Evolutionary conservation across 176 grass and related monocot genomes (phyloP).

Genomic region (Paspalum notatum): DNA sequence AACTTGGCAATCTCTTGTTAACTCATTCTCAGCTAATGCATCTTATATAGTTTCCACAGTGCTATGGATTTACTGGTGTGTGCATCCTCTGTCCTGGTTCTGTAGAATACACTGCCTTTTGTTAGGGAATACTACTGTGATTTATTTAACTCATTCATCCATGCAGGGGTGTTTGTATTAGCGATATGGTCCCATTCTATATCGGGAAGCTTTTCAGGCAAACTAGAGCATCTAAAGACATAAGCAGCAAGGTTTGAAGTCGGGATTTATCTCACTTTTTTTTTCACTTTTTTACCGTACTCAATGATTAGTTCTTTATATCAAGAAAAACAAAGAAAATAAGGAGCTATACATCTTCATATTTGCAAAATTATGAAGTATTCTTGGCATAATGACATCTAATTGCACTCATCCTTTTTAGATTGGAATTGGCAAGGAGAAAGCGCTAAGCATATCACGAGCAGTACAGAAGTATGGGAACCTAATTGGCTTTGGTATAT

Average conservation of each 20-base stretch:
- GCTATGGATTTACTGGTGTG: slow-evolving; percentile 92
- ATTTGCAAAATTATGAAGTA: slow-evolving; percentile 11
- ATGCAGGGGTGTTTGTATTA: slow-evolving; percentile 90
- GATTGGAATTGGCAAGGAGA: slow-evolving; percentile 86
- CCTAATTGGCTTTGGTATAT: slow-evolving; percentile 88
- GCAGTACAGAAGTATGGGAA: slow-evolving; percentile 81
- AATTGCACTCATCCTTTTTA: slow-evolving; percentile 53
- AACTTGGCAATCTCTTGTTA: slow-evolving; percentile 71
- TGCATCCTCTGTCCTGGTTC: slow-evolving; percentile 22
- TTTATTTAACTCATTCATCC: slow-evolving; percentile 22
- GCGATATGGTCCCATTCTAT: slow-evolving; percentile 88
- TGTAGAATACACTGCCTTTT: slow-evolving; percentile 7
- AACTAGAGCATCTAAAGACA: slow-evolving; percentile 70
- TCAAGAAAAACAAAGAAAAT: background rate
- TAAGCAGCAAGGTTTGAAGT: slow-evolving; percentile 67
- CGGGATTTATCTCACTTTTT: slow-evolving; percentile 10
- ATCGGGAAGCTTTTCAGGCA: slow-evolving; percentile 77
- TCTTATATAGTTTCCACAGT: slow-evolving; percentile 80
- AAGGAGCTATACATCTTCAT: background rate
- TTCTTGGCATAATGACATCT: slow-evolving; percentile 18
- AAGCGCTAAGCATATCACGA: slow-evolving; percentile 55
- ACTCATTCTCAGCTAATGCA: slow-evolving; percentile 73
- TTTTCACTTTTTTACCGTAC: background rate
- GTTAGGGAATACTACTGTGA: background rate
- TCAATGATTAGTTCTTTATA: slow-evolving; percentile 3